These are phyloP conservation scores for Penicillium digitatum DNA, from an alignment of 2,329 filamentous ascomycete species.

Conservation along the genomic window DNA sequence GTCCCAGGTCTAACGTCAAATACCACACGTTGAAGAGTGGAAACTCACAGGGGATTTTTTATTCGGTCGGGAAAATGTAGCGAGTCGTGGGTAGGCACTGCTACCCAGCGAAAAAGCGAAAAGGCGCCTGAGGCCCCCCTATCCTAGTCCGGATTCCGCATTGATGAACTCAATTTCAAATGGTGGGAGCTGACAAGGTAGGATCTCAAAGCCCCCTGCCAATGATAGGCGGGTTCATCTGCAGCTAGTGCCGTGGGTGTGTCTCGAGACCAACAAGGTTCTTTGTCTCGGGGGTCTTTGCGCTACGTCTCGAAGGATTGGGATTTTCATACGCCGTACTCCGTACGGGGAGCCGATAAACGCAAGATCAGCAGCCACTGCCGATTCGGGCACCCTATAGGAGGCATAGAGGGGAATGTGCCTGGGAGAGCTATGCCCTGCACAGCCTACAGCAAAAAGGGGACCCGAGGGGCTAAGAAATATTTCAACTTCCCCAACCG, in stretches of 20 bases:
- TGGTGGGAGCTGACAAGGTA: constrained; percentile 7
- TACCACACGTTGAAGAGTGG: constrained; percentile 2
- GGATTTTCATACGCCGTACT: constrained; percentile 9
- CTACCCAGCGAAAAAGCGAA: constrained; percentile 3
- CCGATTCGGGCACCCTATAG: constrained; percentile 16
- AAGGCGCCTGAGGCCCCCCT: not conserved
- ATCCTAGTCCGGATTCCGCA: constrained; percentile 12
- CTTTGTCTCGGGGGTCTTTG: constrained; percentile 1
- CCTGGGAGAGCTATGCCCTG: constrained; percentile 13
- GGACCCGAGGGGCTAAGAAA: constrained; percentile 3
- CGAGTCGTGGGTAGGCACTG: constrained; percentile 13
- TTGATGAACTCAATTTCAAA: constrained; percentile 8
- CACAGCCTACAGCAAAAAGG: constrained; percentile 11
- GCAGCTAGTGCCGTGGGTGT: constrained; percentile 9
- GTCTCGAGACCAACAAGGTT: constrained; percentile 13
- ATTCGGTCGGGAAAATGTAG: not conserved
- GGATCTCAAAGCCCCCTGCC: constrained; percentile 13
- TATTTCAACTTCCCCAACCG: not conserved
- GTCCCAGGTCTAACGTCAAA: constrained; percentile 3
- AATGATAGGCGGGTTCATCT: constrained; percentile 12
- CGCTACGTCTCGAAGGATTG: constrained; percentile 11
- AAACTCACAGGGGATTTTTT: not conserved
- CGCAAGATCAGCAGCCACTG: constrained; percentile 22
- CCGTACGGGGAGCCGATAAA: constrained; percentile 13
- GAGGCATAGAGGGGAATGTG: constrained; percentile 12